These are phyloP conservation scores for Prototheca wickerhamii DNA, from an alignment of 163 green algal species.

Conservation along the genomic window DNA sequence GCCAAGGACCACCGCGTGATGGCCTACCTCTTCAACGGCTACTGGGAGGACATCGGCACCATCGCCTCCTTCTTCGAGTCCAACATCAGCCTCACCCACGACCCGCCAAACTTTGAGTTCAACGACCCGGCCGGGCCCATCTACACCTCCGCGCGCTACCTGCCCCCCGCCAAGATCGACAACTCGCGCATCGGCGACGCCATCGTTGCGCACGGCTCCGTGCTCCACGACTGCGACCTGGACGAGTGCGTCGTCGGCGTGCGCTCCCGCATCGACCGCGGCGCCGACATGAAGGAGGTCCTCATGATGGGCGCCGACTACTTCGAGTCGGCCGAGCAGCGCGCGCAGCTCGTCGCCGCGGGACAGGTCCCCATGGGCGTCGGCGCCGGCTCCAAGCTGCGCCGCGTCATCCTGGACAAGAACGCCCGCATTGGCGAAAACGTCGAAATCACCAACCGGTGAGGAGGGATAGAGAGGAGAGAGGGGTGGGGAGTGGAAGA, in stretches of 20 bases:
- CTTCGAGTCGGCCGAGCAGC: slow-evolving; percentile 81
- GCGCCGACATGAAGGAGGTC: slow-evolving; percentile 54
- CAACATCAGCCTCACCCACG: slow-evolving; percentile 89
- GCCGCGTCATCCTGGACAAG: slow-evolving; percentile 93
- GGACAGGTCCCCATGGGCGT: slow-evolving; percentile 80
- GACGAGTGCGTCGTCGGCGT: slow-evolving; percentile 86
- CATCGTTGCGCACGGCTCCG: slow-evolving; percentile 54
- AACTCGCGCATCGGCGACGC: slow-evolving; percentile 47
- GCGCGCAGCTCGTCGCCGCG: slow-evolving; percentile 25
- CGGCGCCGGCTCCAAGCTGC: slow-evolving; percentile 54
- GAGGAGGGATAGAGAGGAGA: background rate
- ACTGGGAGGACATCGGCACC: slow-evolving; percentile 99
- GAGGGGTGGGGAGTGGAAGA: background rate
- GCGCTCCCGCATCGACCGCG: slow-evolving; percentile 47
- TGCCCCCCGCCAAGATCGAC: slow-evolving; percentile 87
- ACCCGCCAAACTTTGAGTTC: slow-evolving; percentile 84
- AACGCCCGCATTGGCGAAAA: slow-evolving; percentile 91
- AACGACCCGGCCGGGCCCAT: slow-evolving; percentile 92
- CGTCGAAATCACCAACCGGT: slow-evolving; percentile 77
- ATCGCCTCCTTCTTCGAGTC: slow-evolving; percentile 98
- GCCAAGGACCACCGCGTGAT: slow-evolving; percentile 50
- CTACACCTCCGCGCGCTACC: slow-evolving; percentile 94
- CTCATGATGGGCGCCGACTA: slow-evolving; percentile 98
- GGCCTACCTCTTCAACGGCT: slow-evolving; percentile 93
- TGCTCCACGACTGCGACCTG: slow-evolving; percentile 49